These are phyloP conservation scores for Theileria sp. DNA, from an alignment of 169 alveolate species.

Conservation along the genomic window DNA sequence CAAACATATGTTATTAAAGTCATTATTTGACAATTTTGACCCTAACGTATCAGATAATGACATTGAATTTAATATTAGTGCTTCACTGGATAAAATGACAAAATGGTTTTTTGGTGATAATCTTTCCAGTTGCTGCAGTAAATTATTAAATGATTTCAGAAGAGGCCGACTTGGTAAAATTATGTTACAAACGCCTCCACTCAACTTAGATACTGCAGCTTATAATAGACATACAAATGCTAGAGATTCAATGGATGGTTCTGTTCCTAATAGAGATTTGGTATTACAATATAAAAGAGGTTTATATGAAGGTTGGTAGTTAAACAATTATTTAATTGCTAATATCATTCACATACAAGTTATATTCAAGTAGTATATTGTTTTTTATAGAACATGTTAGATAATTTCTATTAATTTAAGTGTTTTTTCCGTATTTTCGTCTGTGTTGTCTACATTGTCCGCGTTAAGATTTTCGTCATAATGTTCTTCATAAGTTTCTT, in stretches of 20 bases:
- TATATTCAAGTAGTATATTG: too few relatives aligned
- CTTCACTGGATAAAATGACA: not conserved
- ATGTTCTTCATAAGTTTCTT: too few relatives aligned
- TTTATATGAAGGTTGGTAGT: slow-evolving; percentile 47
- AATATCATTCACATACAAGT: too few relatives aligned
- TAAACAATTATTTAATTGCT: not conserved
- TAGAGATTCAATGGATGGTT: not conserved
- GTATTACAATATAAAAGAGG: slow-evolving; percentile 27
- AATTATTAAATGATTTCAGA: slow-evolving; percentile 76
- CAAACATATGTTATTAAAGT: too few relatives aligned
- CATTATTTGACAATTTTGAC: not conserved
- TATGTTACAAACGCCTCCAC: slow-evolving; percentile 76
- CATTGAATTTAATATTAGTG: not conserved
- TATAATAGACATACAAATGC: not conserved
- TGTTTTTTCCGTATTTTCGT: too few relatives aligned
- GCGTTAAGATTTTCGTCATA: too few relatives aligned
- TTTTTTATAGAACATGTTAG: too few relatives aligned
- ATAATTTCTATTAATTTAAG: too few relatives aligned
- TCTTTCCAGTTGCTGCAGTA: slow-evolving; percentile 73
- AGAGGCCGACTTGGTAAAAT: slow-evolving; percentile 75
- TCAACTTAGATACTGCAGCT: not conserved
- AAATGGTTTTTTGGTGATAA: slow-evolving; percentile 44
- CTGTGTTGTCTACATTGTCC: too few relatives aligned
- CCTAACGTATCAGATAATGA: not conserved
- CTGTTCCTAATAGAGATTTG: not conserved